Percentiles rank a stretch among this genome's conserved stretches.
phyloP scores from a whole-genome alignment of 2,329 filamentous ascomycete species.

The Zymoseptoria ardabiliae region DNA sequence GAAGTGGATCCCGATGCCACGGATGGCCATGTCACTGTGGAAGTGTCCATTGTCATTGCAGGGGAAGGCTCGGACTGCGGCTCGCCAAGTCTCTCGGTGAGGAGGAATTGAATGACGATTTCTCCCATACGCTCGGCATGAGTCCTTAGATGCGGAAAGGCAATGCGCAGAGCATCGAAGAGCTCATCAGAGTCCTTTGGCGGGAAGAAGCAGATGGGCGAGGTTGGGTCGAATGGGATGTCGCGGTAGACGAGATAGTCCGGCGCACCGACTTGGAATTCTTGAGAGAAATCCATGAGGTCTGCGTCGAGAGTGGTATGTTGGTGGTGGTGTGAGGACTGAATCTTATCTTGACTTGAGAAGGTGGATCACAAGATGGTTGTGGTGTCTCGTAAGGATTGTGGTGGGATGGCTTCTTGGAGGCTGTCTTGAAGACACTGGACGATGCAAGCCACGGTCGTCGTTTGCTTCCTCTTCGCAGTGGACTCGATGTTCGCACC shows the following conservation, averaged over 20 bases:
- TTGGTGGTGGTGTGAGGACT: neutral
- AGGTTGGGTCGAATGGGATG: slow-evolving; percentile 21
- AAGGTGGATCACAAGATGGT: neutral
- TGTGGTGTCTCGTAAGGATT: too few relatives aligned
- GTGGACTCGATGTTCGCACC: neutral
- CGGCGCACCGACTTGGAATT: slow-evolving; percentile 1
- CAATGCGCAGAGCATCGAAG: slow-evolving; percentile 28
- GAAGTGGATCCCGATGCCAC: slow-evolving; percentile 23
- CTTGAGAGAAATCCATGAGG: neutral
- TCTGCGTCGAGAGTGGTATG: neutral
- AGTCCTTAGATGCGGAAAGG: slow-evolving; percentile 26
- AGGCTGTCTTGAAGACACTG: too few relatives aligned
- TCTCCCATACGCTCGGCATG: slow-evolving; percentile 32
- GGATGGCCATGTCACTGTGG: slow-evolving; percentile 24
- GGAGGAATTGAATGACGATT: slow-evolving; percentile 30
- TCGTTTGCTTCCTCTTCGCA: neutral
- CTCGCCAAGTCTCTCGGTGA: slow-evolving; percentile 25
- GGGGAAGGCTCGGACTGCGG: slow-evolving; percentile 17
- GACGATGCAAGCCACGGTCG: too few relatives aligned
- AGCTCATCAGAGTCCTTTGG: slow-evolving; percentile 32
- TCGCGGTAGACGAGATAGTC: slow-evolving; percentile 28
- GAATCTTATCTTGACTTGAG: neutral
- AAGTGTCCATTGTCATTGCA: slow-evolving; percentile 15
- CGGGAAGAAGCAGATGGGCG: slow-evolving; percentile 27
- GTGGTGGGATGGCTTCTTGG: too few relatives aligned